Base-by-base conservation (phyloP, 139 green algal genomes). In the Chlamydomonas sp. region DNA sequence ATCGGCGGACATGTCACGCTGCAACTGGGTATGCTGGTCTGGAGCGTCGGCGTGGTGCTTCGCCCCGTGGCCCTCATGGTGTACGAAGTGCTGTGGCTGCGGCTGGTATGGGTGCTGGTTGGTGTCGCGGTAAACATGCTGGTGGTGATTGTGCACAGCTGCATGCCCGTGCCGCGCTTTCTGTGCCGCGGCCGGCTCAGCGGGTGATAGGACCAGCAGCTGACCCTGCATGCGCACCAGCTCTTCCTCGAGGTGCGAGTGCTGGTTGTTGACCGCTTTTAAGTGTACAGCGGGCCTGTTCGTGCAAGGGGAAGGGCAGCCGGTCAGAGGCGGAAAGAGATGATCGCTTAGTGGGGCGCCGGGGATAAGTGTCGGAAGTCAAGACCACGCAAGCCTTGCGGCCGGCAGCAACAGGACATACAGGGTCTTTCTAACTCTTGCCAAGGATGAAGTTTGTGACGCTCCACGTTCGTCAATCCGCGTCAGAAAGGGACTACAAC, bases 231-330 rank as follows among this genome's bases (percentile, higher is more conserved):
- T 74, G 0, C 63, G 63, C 63, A 78, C 17, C 8, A 88, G 57
- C 75, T 88, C 84, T 12, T 88, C 84, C 17, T 88, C 84, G 4
- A 88, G 3, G 58, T 88, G 84, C 20, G 60, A 74, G 63, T 77
- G 84, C 84, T 88, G 84, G 77, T 88, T 88, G 75, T 88, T 88
- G 1, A 88, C 9, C 3, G 80, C 80, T 49, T 49, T 49, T 49
- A 49, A 49, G 31, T 49, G 31, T 49, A 49, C 31, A 49, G 31
- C 31, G 31, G 31, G 31, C 31, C 31, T 49, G 31, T 49, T 49
- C 31, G 31, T 49, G 31, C 31, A 49, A 49, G 31, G 31, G 31
- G 31, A 49, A 49, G 31, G 31, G 31, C 31, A 49, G 31, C 31
- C 31, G 31, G 31, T 49, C 31, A 49, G 31, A 49, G 31, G 31